Base-by-base conservation (phyloP, 257 asterid species). In the Plantago ovata region DNA sequence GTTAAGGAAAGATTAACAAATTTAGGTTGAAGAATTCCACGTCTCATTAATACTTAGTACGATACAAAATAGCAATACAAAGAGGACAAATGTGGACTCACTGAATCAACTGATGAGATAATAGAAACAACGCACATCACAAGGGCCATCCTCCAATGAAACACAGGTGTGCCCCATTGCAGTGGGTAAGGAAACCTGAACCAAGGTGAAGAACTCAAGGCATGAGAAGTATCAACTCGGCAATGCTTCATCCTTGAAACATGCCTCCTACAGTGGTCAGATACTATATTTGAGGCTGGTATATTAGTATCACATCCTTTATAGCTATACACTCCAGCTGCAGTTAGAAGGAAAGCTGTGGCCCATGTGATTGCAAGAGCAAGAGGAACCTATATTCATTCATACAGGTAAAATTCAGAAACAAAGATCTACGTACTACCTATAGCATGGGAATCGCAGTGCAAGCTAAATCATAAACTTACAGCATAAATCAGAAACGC, bases 91-190 rank as follows among this genome's bases (percentile, higher is more conserved):
- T 24, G 60, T 4, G 62, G 62, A 86, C 95, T 83, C 72, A 93
- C 99, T 21, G 99, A 93, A 74, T 93, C 97, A 23, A 93, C 99
- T 18, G 97, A 80, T 39, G 99, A 70, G 53, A 93, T 84, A 58
- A 93, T 74, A 58, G 99, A 84, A 55, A 84, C 99, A 46, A 81
- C 89, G 65, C 99, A 93, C 99, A 93, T 93, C 33, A 89, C 89
- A 21, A 89, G 79, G 70, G 95, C 96, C 95, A 81, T 86, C 72
- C 86, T 93, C 99, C 97, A 89, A 70, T 73, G 77, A 66, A 93
- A 84, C 67, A 81, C 87, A 3, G 99, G 98, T 12, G 74, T 81
- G 19, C 98, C 98, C 98, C 99, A 93, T 68, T 93, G 99, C 66
- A 93, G 72, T 0, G 99, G 99, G 55, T 84, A 93, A 50, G 97